Evolutionary conservation across 2,329 filamentous ascomycete genomes (phyloP), one percentile per base, ranked within the genome.

Genomic region (Calycina marina): DNA sequence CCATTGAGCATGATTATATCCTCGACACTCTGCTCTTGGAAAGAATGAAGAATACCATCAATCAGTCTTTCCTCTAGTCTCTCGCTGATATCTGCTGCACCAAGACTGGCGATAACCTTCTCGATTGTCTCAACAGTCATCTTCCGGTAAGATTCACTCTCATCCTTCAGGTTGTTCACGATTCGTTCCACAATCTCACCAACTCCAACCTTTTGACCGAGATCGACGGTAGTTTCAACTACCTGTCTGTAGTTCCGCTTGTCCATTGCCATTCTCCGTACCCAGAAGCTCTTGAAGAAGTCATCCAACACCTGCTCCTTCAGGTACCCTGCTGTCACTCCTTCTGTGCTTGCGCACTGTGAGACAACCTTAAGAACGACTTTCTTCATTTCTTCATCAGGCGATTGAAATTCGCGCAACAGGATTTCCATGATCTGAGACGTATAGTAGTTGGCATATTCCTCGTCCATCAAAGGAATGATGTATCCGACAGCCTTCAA

Each of bases 381-480:
- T 62, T 98, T 98, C 62, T 96, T 98, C 90, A 98, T 98, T 58
- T 98, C 90, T 57, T 98, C 90, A 44, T 98, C 90, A 0, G 90
- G 90, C 1, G 88, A 94, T 5, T 85, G 81, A 51, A 98, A 98
- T 53, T 98, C 90, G 48, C 90, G 76, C 17, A 96, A 72, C 10
- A 98, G 63, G 49, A 96, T 96, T 56, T 96, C 90, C 88, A 98
- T 96, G 49, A 98, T 94, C 56, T 98, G 86, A 45, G 77, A 83
- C 6, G 90, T 96, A 52, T 98, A 98, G 61, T 98, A 98, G 55
- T 94, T 96, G 58, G 90, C 88, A 55, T 94, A 96, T 53, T 98
- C 90, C 58, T 98, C 90, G 60, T 98, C 90, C 90, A 98, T 98
- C 32, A 98, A 70, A 4, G 90, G 90, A 41, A 98, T 96, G 51